These are phyloP conservation scores for Fraxinus cuspidata DNA, from an alignment of 257 asterid genomes.

Conservation along the genomic window DNA sequence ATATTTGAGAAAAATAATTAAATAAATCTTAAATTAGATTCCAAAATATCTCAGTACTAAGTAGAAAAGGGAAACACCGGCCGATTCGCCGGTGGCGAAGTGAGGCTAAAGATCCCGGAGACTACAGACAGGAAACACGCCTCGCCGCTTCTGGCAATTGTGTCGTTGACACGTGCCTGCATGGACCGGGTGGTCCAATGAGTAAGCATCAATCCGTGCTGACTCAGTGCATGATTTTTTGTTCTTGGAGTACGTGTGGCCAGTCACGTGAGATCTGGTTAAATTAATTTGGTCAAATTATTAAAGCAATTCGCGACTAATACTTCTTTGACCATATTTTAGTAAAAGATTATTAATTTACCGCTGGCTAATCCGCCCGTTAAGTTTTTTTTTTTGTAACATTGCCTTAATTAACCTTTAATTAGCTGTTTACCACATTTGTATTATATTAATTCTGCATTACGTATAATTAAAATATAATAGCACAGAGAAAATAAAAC, in stretches of 20 bases:
- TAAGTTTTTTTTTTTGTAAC: constrained; percentile 1
- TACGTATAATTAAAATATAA: neutral
- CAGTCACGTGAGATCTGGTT: constrained; percentile 81
- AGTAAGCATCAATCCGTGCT: constrained; percentile 45
- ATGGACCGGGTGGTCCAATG: constrained; percentile 67
- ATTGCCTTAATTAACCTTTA: neutral
- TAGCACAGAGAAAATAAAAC: no score
- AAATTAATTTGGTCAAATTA: constrained; percentile 50
- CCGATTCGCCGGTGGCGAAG: constrained; percentile 25
- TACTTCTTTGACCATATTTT: constrained; percentile 50
- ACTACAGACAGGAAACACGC: constrained; percentile 18
- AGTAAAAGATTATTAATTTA: neutral
- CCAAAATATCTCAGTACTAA: constrained; percentile 34
- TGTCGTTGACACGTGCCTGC: constrained; percentile 37
- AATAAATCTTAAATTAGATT: constrained; percentile 14
- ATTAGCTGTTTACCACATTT: constrained; percentile 26
- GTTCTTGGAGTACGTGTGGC: constrained; percentile 66
- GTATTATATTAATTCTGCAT: neutral
- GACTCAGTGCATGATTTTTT: constrained; percentile 39
- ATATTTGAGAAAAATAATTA: neutral
- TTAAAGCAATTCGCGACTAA: constrained; percentile 30
- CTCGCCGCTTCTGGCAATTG: constrained; percentile 43
- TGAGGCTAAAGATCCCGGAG: constrained; percentile 45
- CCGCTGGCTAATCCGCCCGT: neutral
- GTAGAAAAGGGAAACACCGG: constrained; percentile 18